Evolutionary conservation across 495 filamentous ascomycete genomes (phyloP).

Genomic region (Cairneyella variabilis): DNA sequence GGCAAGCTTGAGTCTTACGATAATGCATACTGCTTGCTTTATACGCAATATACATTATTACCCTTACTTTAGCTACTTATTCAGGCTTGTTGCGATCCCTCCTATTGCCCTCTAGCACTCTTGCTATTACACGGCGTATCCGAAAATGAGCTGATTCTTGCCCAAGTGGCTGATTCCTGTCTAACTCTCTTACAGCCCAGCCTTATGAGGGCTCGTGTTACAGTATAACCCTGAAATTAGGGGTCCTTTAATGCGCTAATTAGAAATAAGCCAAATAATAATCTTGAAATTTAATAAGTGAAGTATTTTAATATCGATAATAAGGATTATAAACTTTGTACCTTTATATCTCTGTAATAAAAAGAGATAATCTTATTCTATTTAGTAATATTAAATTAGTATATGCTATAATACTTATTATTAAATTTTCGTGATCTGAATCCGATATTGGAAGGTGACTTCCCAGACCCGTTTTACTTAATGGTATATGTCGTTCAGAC

Average conservation of each 20-base stretch:
- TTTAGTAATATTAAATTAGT: background rate
- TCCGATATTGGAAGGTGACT: background rate
- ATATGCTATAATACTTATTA: background rate
- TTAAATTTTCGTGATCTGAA: background rate
- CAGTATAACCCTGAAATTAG: background rate
- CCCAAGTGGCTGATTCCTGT: no score
- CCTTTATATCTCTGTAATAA: background rate
- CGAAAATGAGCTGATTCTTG: no score
- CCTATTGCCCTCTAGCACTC: no score
- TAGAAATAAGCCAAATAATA: background rate
- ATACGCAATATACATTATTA: no score
- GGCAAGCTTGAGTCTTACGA: no score
- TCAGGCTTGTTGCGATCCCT: no score
- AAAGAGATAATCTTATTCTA: background rate
- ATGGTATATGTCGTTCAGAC: no score
- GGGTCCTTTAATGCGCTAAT: background rate
- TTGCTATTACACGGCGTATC: no score
- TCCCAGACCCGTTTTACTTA: background rate
- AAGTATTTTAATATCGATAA: background rate
- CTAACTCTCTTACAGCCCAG: no score
- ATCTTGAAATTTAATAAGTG: background rate
- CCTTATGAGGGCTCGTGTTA: no score
- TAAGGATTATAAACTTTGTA: background rate
- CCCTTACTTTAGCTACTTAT: no score
- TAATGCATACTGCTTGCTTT: no score